Percentiles rank a stretch among this genome's conserved stretches.
phyloP scores from a whole-genome alignment of 768 basidiomycete genomes.

The Leccinum disarticulatum region DNA sequence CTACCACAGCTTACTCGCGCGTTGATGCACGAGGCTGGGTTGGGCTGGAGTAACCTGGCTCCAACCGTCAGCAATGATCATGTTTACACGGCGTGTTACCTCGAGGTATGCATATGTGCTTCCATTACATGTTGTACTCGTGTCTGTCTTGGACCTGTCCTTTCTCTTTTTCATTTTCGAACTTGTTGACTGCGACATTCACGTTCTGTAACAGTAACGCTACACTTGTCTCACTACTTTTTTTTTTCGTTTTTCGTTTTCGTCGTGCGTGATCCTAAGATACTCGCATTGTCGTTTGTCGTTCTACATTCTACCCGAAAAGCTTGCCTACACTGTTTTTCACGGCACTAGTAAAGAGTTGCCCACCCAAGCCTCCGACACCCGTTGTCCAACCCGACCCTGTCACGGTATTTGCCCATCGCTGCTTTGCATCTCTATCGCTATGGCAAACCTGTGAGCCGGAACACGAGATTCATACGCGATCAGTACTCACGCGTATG shows the following conservation, averaged over 20 bases:
- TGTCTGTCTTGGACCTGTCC: constrained; percentile 24
- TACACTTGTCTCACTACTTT: constrained; percentile 9
- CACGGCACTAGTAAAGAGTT: constrained; percentile 78
- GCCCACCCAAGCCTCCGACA: constrained; percentile 81
- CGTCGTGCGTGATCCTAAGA: constrained; percentile 7
- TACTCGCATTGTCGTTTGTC: constrained; percentile 16
- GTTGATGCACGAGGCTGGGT: constrained; percentile 85
- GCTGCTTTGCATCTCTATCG: constrained; percentile 90
- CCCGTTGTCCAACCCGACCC: constrained; percentile 72
- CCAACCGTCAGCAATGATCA: constrained; percentile 10
- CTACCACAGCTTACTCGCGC: constrained; percentile 79
- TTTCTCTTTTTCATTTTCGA: neutral
- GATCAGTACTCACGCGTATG: constrained; percentile 70
- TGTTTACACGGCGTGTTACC: constrained; percentile 9
- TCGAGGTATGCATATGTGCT: constrained; percentile 15
- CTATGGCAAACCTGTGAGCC: constrained; percentile 36
- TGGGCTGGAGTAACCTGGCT: constrained; percentile 43
- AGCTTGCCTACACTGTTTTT: constrained; percentile 79
- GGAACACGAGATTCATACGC: constrained; percentile 2
- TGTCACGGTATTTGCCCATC: constrained; percentile 79
- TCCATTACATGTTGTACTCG: constrained; percentile 25
- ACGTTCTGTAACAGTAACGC: constrained; percentile 33
- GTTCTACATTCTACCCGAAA: constrained; percentile 47
- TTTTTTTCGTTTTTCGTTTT: neutral
- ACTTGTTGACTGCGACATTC: constrained; percentile 19